Base-by-base conservation (phyloP, 495 filamentous ascomycete species). In the Letharia columbiana region DNA sequence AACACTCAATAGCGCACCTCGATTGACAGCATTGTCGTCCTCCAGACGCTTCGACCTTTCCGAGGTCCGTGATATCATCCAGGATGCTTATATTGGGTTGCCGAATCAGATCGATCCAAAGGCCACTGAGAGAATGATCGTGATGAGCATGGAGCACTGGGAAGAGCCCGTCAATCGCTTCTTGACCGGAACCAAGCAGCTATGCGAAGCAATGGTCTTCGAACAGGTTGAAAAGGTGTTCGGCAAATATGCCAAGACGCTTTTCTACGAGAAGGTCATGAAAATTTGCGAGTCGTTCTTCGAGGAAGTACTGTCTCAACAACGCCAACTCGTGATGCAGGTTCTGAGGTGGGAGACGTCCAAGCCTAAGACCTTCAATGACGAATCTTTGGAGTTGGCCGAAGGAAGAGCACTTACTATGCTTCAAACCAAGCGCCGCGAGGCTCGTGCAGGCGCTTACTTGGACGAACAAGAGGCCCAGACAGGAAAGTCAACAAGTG, bases 101-200 rank as follows among this genome's bases (percentile, higher is more conserved):
- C 77, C 77, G 0, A 74, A 77, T 28, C 75, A 79, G 28, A 74
- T 74, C 9, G 74, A 81, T 40, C 79, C 81, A 0, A 76, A 76
- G 3, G 79, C 79, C 0, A 77, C 77, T 7, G 77, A 81, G 23
- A 71, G 65, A 0, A 73, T 83, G 65, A 75, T 79, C 23, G 58
- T 68, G n/a, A 33, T 69, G 15, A 80, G 76, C 40, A 72, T 81
- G 9, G 62, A 67, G 3, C 77, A 80, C 31, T 83, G 81, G 81
- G 49, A 70, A 3, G 62, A 61, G 0, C 75, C 79, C 0, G 64
- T 78, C 44, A 40, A 68, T 1, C 60, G 62, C 0, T 82, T 80
- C 41, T 63, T 81, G 4, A 37, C 61, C 4, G 66, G 69, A 0
- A 73, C 75, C 1, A 67, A 76, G 52, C 54, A 61, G 1, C 67